Base-by-base conservation (phyloP, 2,329 filamentous ascomycete genomes). In the Elsinoe arachidis region DNA sequence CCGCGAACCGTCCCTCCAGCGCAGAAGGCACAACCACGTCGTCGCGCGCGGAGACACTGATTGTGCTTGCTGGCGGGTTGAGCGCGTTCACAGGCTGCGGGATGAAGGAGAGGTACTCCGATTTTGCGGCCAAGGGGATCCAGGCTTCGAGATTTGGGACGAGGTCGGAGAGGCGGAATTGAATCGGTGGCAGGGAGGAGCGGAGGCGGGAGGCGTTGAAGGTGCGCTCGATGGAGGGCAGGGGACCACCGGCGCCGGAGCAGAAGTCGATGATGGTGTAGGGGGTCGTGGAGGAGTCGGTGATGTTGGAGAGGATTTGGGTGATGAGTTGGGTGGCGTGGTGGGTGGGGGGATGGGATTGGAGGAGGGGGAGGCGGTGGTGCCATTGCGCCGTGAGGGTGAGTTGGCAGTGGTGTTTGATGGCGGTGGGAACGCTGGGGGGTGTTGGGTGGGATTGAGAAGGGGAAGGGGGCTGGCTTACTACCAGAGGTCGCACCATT, bases 241-340 rank as follows among this genome's bases (percentile, higher is more conserved):
- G 66, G 0, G 72, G 71, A 35, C 63, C 87, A 39, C 87, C 87
- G 12, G 80, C 84, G 54, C 87, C 87, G 2, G 86, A 84, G 68
- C 86, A 89, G 70, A 90, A 88, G 72, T 91, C 87, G 60, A 90
- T 78, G 63, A 87, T 83, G 15, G 79, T 82, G 69, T 86, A 83
- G 1, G 81, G 72, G 23, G 73, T 66, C 4, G 66, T 59, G 35
- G 76, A 75, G 12, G 86, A 76, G 41, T 79, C 72, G 19, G 58
- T 52, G 12, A 67, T 60, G 19, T 58, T 33, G 23, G 64, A 53
- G 3, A 72, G 60, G 17, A 63, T 62, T 7, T 70, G 70, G 38
- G 77, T 73, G 46, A 89, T 77, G 17, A 81, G 71, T 43, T 74
- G 69, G 47, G 84, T 80, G n/a, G 82, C 83, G 41, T 84, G 67